phyloP scores from a whole-genome alignment of 2,329 filamentous ascomycete species.

The Neopestalotiopsis sp. region DNA sequence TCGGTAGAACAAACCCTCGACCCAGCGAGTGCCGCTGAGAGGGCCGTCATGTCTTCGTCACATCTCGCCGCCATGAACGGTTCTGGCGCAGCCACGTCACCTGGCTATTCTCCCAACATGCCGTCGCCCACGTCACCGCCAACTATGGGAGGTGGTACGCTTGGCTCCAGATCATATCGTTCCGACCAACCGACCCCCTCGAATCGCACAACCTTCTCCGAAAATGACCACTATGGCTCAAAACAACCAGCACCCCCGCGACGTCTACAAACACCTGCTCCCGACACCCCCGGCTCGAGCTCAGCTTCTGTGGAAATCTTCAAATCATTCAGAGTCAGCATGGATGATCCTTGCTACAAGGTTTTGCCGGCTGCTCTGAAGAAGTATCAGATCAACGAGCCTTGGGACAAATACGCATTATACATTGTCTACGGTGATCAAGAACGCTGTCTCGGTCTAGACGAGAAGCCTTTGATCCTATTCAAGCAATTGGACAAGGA shows the following conservation, averaged over 20 bases:
- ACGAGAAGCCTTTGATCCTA: conserved; percentile 92
- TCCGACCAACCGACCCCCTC: conserved; percentile 61
- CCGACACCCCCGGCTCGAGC: conserved; percentile 62
- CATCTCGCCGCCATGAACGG: conserved; percentile 75
- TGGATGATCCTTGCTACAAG: conserved; percentile 98
- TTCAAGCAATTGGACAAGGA: conserved; percentile 98
- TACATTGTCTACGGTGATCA: conserved; percentile 99
- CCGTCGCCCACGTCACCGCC: conserved; percentile 74
- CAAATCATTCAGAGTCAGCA: conserved; percentile 97
- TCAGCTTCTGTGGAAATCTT: conserved; percentile 87
- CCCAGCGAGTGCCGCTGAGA: conserved; percentile 70
- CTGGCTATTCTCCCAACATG: conserved; percentile 69
- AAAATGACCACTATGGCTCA: conserved; percentile 50
- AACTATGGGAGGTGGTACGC: conserved; percentile 54
- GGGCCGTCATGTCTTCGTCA: conserved; percentile 69
- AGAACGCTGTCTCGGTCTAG: conserved; percentile 87
- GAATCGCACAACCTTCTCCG: conserved; percentile 59
- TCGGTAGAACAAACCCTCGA: conserved; percentile 70
- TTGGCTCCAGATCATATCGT: conserved; percentile 66
- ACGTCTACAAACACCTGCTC: conserved; percentile 65
- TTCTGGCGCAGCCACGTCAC: conserved; percentile 57
- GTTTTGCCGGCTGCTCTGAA: conserved; percentile 94
- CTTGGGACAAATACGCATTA: conserved; percentile 95
- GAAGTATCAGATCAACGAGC: conserved; percentile 98
- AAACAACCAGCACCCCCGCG: conserved; percentile 53